A percentile compares a stretch with the other conserved stretches of the same genome.
phyloP scores from a whole-genome alignment of 2,329 filamentous ascomycete genomes.

The Calonectria naviculata region DNA sequence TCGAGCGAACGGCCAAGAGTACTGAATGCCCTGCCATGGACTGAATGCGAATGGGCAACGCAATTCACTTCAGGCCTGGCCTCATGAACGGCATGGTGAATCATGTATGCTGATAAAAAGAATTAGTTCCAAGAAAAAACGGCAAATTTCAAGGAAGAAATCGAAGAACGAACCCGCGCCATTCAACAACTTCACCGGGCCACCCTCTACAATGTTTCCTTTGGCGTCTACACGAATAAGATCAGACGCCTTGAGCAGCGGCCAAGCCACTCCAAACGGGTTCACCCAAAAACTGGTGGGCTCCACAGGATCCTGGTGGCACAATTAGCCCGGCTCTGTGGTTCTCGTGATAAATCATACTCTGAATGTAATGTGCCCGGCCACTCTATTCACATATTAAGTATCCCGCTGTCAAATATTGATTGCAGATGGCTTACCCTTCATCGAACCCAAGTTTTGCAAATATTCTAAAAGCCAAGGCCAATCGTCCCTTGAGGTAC shows the following conservation, averaged over 20 bases:
- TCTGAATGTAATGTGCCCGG: slow-evolving; percentile 69
- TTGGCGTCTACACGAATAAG: slow-evolving; percentile 72
- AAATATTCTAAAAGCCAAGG: slow-evolving; percentile 67
- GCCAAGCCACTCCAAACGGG: slow-evolving; percentile 60
- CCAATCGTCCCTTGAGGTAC: slow-evolving; percentile 64
- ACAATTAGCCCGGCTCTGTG: neutral
- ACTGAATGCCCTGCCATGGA: slow-evolving; percentile 15
- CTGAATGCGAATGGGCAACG: slow-evolving; percentile 19
- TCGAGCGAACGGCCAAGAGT: slow-evolving; percentile 11
- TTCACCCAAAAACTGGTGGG: slow-evolving; percentile 74
- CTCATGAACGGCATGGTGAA: slow-evolving; percentile 20
- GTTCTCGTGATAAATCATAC: neutral
- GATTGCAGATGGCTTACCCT: slow-evolving; percentile 37
- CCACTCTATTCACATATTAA: slow-evolving; percentile 54
- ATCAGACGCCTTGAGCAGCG: slow-evolving; percentile 66
- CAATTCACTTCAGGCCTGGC: slow-evolving; percentile 21
- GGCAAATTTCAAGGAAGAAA: neutral
- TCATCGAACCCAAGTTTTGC: slow-evolving; percentile 68
- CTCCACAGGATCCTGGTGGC: slow-evolving; percentile 64
- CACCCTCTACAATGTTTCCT: slow-evolving; percentile 72
- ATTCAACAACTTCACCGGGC: slow-evolving; percentile 40
- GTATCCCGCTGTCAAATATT: neutral
- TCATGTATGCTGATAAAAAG: slow-evolving; percentile 13
- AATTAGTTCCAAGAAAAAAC: neutral
- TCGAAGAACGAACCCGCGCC: neutral